Base-by-base conservation (phyloP, 257 asterid species). In the Nicotiana benthamiana region DNA sequence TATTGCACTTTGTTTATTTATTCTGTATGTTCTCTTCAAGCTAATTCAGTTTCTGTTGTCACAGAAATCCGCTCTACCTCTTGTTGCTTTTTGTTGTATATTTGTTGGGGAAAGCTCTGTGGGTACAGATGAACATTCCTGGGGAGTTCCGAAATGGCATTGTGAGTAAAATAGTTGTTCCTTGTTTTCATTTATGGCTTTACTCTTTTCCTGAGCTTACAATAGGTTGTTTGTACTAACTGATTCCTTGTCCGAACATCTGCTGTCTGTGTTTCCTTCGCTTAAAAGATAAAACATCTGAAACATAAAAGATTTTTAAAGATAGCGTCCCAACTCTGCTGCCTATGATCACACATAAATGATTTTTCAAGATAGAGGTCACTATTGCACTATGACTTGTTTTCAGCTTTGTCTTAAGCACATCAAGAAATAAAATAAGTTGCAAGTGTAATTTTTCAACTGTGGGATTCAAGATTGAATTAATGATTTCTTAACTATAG, bases 51-150 rank as follows among this genome's bases (percentile, higher is more conserved):
- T 77, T 60, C 40, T 18, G 48, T 48, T 79, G 65, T 24, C 36
- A 80, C 93, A 92, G 97, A 89, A 92, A 89, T 82, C 97, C 94
- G 22, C 89, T 87, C 34, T 92, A 92, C 86, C 82, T 90, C 56
- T 46, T 89, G 11, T 80, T 82, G 57, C 34, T 88, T 60, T 86
- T 92, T 60, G 90, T 89, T 20, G 61, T 82, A 28, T 88, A 34
- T 84, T 78, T 92, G 80, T 83, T 89, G 11, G 90, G 88, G 80
- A 87, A 74, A 84, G 93, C 94, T 66, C 34, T 86, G 60, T 90
- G 94, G 94, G 84, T 84, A 36, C 93, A 90, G 81, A 86, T 84
- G 83, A 87, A 92, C 82, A 83, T 92, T 82, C 84, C 90, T 4
- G 80, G 85, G 48, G 82, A 84, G 82, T 88, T 90, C 62, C 85